phyloP scores from a whole-genome alignment of 257 asterid species.

The Forsythia suspensa region DNA sequence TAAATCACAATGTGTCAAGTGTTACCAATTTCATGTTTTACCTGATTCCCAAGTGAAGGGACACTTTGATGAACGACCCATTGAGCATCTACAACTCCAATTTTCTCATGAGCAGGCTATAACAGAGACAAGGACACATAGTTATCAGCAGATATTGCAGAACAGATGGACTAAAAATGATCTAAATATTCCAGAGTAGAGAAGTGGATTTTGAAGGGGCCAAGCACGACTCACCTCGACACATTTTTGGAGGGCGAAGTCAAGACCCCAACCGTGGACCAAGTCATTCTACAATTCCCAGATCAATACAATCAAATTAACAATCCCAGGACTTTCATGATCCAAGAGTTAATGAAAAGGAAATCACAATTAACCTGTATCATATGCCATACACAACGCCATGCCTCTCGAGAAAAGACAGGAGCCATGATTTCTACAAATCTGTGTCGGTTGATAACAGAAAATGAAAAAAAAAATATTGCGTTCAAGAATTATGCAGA shows the following conservation, averaged over 20 bases:
- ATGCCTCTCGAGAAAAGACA: conserved; percentile 86
- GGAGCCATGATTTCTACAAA: conserved; percentile 97
- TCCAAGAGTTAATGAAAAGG: background rate
- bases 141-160: background rate
- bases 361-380: conserved; percentile 64
- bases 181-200: background rate
- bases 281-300: conserved; percentile 69
- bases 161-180: background rate
- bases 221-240: conserved; percentile 53
- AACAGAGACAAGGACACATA: conserved; percentile 1
- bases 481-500: background rate
- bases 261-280: conserved; percentile 97
- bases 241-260: conserved; percentile 77
- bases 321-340: background rate
- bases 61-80: conserved; percentile 78
- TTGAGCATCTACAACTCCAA: conserved; percentile 92
- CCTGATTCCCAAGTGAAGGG: conserved; percentile 89
- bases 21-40: conserved; percentile 1
- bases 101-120: conserved; percentile 79
- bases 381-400: conserved; percentile 96
- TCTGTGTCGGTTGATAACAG: conserved; percentile 33
- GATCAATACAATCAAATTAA: conserved; percentile 5
- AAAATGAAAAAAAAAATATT: background rate
- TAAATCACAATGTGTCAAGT: background rate
- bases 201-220: background rate